Evolutionary conservation across 345 rosid species (phyloP), one percentile per base, ranked within the genome.

Genomic region (Salix exigua): DNA sequence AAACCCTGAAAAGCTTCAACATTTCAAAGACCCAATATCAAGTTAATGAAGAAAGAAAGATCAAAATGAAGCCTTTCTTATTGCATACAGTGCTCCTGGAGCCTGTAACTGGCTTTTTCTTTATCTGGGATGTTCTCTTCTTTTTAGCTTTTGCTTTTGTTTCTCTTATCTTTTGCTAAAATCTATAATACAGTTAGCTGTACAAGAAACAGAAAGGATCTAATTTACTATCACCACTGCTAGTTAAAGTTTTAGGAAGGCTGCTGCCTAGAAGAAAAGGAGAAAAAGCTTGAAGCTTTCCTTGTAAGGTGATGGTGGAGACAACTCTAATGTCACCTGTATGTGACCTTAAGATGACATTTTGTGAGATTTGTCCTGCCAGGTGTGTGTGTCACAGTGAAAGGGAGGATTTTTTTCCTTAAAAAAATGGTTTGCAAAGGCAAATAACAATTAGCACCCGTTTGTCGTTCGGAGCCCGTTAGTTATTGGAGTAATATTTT

Each of bases 1-100:
- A 86, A 82, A 80, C 79, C 72, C 82, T 76, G 76, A 78, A 76
- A 65, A 85, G 75, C 76, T 82, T 87, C 66, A 83, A 75, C 87
- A 85, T 87, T 83, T 77, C 78, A 81, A 23, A 21, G 37, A 26
- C 19, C 33, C 55, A 50, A 50, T 50, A 50, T 5, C 53, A 10
- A 31, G 23, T 21, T 50, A 17, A 12, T 37, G 42, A 18, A 70
- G 60, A 26, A 16, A 26, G 9, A 26, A 19, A 44, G 33, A 69
- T 64, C 38, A 25, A 26, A 12, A 26, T 25, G 33, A 42, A 25
- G 21, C 4, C 11, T 51, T 28, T 30, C 14, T 30, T 37, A 30
- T 19, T 48, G 50, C 5, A 42, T 42, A 14, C 0, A 18, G n/a
- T 11, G 6, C 4, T 12, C 17, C 50, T 46, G 13, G 17, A 17